phyloP scores from a whole-genome alignment of 768 basidiomycete species.

The Psilocybe subaeruginosa region DNA sequence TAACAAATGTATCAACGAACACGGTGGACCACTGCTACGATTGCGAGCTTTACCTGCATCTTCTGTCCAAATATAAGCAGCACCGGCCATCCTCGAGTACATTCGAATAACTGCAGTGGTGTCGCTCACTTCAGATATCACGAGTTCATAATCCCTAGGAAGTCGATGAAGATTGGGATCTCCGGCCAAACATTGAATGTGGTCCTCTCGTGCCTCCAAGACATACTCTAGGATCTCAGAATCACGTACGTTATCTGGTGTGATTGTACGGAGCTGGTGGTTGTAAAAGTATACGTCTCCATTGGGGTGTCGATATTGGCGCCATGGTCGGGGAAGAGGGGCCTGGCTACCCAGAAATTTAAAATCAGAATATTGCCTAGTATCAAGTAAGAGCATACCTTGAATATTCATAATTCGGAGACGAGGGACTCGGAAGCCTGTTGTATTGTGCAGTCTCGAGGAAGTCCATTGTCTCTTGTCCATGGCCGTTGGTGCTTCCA shows the following conservation, averaged over 20 bases:
- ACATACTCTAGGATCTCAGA: constrained; percentile 34
- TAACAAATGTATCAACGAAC: neutral
- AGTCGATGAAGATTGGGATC: constrained; percentile 31
- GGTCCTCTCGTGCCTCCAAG: constrained; percentile 37
- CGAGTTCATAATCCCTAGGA: constrained; percentile 42
- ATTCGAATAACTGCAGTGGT: constrained; percentile 37
- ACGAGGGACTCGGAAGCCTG: constrained; percentile 4
- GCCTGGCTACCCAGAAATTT: constrained; percentile 15
- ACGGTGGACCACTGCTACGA: neutral
- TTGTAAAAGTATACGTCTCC: constrained; percentile 49
- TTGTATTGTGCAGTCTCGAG: constrained; percentile 26
- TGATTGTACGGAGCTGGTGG: constrained; percentile 34
- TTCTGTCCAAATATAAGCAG: constrained; percentile 40
- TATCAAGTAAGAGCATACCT: constrained; percentile 11
- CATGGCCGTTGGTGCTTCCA: constrained; percentile 11
- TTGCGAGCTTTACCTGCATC: constrained; percentile 29
- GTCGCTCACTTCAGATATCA: constrained; percentile 39
- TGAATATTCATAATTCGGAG: constrained; percentile 9
- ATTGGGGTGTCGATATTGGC: constrained; percentile 42
- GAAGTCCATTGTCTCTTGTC: constrained; percentile 20
- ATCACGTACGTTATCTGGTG: constrained; percentile 41
- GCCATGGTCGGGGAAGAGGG: constrained; percentile 33
- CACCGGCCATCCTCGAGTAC: constrained; percentile 35
- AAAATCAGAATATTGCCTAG: constrained; percentile 4
- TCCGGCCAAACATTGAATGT: constrained; percentile 35